Evolutionary conservation across 352 stramenopile species (phyloP).

Genomic region (Phytophthora melonis): DNA sequence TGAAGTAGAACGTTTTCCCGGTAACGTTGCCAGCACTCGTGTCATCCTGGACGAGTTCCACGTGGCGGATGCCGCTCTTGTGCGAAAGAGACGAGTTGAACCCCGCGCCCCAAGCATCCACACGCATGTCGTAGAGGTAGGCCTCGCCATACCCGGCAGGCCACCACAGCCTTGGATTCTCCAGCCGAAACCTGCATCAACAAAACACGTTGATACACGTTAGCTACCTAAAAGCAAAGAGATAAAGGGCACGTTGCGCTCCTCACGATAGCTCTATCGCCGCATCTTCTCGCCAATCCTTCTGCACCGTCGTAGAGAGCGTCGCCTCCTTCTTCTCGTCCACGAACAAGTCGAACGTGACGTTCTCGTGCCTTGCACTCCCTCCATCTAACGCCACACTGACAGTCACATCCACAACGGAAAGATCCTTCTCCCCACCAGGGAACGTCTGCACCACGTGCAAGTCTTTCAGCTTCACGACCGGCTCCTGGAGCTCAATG

Average conservation of each 20-base stretch:
- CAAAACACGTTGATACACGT: background rate
- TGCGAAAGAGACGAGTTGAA: conserved; percentile 53
- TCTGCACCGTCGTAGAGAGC: conserved; percentile 25
- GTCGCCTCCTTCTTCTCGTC: conserved; percentile 42
- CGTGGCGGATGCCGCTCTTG: conserved; percentile 60
- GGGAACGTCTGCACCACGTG: conserved; percentile 59
- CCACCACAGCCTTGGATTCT: conserved; percentile 78
- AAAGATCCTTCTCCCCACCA: conserved; percentile 38
- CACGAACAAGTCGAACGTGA: conserved; percentile 62
- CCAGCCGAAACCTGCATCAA: conserved; percentile 43
- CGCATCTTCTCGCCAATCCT: conserved; percentile 24
- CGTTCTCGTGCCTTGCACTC: conserved; percentile 35
- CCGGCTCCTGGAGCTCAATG: conserved; percentile 44
- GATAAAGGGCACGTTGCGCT: background rate
- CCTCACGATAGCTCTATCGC: conserved; percentile 51
- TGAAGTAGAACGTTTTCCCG: conserved; percentile 81
- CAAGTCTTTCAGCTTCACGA: conserved; percentile 43
- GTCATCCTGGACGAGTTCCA: conserved; percentile 70
- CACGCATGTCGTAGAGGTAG: conserved; percentile 67
- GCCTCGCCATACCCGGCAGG: conserved; percentile 65
- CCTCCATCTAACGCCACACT: conserved; percentile 45
- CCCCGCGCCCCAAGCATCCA: conserved; percentile 43
- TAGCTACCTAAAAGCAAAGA: background rate
- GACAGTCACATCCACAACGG: conserved; percentile 52
- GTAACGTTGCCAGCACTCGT: conserved; percentile 51